Evolutionary conservation across 306 rosid species (phyloP).

Genomic region (Glycine tomentella): DNA sequence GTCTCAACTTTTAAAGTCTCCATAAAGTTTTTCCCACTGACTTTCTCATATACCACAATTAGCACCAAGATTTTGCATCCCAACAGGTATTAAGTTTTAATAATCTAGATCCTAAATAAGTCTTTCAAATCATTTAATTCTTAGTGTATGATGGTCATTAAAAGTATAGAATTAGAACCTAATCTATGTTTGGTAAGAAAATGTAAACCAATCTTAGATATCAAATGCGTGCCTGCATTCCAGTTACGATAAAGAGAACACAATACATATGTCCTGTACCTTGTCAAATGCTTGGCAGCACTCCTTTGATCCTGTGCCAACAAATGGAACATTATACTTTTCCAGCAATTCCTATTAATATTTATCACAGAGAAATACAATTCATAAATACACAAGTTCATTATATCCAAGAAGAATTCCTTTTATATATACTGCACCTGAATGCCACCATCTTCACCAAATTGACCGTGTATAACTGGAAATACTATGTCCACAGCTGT

Average conservation of each 20-base stretch:
- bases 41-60: slow-evolving; percentile 33
- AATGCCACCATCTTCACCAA: slow-evolving; percentile 97
- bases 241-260: slow-evolving; percentile 18
- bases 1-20: slow-evolving; percentile 21
- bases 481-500: slow-evolving; percentile 84
- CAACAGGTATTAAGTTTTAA: neutral
- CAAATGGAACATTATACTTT: slow-evolving; percentile 81
- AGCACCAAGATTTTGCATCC: slow-evolving; percentile 10
- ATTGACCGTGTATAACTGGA: slow-evolving; percentile 93
- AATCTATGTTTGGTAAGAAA: slow-evolving; percentile 16
- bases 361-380: slow-evolving; percentile 43
- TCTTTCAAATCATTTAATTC: slow-evolving; percentile 4
- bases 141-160: neutral
- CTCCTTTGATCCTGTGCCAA: slow-evolving; percentile 90
- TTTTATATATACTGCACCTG: slow-evolving; percentile 63
- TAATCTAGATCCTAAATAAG: slow-evolving; percentile 30
- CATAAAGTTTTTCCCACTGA: slow-evolving; percentile 11
- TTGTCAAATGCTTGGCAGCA: slow-evolving; percentile 90
- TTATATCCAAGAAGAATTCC: slow-evolving; percentile 25
- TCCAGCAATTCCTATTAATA: slow-evolving; percentile 81
- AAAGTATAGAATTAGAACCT: slow-evolving; percentile 25
- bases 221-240: slow-evolving; percentile 5
- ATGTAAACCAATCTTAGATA: slow-evolving; percentile 26
- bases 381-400: slow-evolving; percentile 18
- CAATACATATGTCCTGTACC: slow-evolving; percentile 55